Evolutionary conservation across 2,329 filamentous ascomycete species (phyloP).

Genomic region (Calonectria multiphialidica): DNA sequence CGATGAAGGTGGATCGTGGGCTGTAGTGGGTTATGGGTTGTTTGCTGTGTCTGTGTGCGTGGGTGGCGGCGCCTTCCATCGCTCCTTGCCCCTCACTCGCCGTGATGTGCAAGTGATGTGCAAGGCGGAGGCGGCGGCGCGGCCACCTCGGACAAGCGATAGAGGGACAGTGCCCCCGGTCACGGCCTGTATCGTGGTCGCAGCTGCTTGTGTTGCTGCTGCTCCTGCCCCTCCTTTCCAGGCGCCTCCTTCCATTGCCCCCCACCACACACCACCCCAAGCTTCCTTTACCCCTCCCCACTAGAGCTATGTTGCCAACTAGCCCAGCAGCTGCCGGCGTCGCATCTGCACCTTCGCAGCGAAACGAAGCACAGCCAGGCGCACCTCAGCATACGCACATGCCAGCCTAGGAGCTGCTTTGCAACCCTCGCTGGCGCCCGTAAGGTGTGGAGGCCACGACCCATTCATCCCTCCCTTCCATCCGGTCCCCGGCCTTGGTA

Average conservation of each 20-base stretch:
- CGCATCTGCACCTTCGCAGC: conserved; percentile 6
- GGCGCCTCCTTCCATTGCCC: conserved; percentile 5
- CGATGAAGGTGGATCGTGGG: conserved; percentile 13
- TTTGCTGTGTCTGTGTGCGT: background rate
- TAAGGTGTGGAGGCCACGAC: conserved; percentile 20
- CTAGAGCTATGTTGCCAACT: conserved; percentile 15
- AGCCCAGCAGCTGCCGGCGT: conserved; percentile 15
- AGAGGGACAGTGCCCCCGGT: conserved; percentile 11
- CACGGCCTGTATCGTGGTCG: conserved; percentile 6
- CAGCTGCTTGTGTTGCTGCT: background rate
- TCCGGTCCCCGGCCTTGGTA: conserved; percentile 6
- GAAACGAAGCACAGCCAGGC: background rate
- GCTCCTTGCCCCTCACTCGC: conserved; percentile 17
- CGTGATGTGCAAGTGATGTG: conserved; percentile 1
- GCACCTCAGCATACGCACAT: conserved; percentile 13
- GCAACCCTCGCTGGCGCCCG: conserved; percentile 15
- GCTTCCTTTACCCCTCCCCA: conserved; percentile 21
- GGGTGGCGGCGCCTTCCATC: conserved; percentile 25
- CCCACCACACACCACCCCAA: conserved; percentile 6
- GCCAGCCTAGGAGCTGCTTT: conserved; percentile 2
- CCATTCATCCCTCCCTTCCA: conserved; percentile 11
- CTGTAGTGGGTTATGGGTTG: conserved; percentile 17
- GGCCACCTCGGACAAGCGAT: conserved; percentile 20
- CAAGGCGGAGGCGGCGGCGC: conserved; percentile 7
- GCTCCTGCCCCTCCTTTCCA: conserved; percentile 22